These are phyloP conservation scores for Botrytis paeoniae DNA, from an alignment of 2,329 filamentous ascomycete genomes.

Conservation along the genomic window DNA sequence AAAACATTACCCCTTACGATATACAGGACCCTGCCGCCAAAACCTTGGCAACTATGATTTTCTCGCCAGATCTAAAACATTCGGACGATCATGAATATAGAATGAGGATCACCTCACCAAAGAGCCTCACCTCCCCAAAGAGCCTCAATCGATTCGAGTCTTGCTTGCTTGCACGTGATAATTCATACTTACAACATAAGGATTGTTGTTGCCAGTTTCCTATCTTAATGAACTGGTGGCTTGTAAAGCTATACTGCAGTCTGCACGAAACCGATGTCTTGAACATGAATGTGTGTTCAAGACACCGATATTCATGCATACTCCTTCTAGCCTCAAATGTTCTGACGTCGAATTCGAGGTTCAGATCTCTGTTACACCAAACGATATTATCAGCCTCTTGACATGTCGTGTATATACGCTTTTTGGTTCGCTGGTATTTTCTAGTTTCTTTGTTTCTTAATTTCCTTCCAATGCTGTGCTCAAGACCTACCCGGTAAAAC, in stretches of 20 bases:
- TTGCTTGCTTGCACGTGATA: constrained; percentile 5
- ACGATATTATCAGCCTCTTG: background rate
- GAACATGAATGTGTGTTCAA: background rate
- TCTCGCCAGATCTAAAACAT: background rate
- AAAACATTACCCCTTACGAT: background rate
- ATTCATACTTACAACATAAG: background rate
- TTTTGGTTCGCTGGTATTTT: background rate
- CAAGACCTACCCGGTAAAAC: background rate
- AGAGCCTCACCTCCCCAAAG: constrained; percentile 1
- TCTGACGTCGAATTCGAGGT: background rate
- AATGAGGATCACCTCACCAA: background rate
- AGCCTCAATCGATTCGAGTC: background rate
- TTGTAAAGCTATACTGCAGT: background rate
- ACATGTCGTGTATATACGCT: background rate
- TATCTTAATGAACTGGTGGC: background rate
- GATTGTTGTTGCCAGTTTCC: background rate
- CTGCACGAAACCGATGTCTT: constrained; percentile 9
- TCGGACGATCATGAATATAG: background rate
- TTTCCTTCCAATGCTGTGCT: constrained; percentile 6
- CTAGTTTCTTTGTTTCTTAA: background rate
- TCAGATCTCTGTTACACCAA: background rate
- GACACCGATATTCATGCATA: background rate
- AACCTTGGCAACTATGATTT: background rate
- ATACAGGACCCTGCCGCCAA: background rate
- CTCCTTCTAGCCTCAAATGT: background rate